Percentiles rank a stretch among this genome's conserved stretches.
Conservation (phyloP, 305 asterid species). For the Fraxinus sp. region DNA sequence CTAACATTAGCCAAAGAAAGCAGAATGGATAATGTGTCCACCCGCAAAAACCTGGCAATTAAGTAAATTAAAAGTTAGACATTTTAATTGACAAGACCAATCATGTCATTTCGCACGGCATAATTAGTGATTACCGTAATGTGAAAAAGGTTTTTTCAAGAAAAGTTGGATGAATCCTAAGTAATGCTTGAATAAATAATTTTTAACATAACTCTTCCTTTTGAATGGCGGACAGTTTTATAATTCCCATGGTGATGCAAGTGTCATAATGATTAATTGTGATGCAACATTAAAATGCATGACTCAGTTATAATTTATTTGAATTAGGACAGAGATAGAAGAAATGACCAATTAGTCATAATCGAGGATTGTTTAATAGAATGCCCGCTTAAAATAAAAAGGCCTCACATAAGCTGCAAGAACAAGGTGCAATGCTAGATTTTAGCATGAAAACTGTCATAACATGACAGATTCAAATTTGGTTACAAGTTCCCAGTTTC, state of each 20-base stretch:
- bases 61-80: conserved; percentile 9
- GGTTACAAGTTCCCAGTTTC: neutral
- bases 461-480: neutral
- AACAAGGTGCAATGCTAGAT: neutral
- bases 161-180: neutral
- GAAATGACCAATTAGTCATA: neutral
- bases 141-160: neutral
- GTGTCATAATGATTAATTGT: neutral
- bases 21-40: conserved; percentile 78
- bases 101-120: neutral
- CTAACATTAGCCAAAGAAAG: conserved; percentile 82
- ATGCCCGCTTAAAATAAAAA: neutral
- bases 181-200: neutral
- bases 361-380: neutral
- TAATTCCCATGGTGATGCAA: neutral
- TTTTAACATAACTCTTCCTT: neutral
- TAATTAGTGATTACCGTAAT: neutral
- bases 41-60: conserved; percentile 69
- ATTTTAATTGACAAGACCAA: neutral
- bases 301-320: neutral
- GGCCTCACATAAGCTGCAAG: neutral
- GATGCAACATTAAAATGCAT: neutral
- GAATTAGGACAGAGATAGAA: neutral
- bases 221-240: neutral
- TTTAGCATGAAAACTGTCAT: neutral